phyloP scores from a whole-genome alignment of 2,329 filamentous ascomycete species.

The Phaeosphaeria sp. region DNA sequence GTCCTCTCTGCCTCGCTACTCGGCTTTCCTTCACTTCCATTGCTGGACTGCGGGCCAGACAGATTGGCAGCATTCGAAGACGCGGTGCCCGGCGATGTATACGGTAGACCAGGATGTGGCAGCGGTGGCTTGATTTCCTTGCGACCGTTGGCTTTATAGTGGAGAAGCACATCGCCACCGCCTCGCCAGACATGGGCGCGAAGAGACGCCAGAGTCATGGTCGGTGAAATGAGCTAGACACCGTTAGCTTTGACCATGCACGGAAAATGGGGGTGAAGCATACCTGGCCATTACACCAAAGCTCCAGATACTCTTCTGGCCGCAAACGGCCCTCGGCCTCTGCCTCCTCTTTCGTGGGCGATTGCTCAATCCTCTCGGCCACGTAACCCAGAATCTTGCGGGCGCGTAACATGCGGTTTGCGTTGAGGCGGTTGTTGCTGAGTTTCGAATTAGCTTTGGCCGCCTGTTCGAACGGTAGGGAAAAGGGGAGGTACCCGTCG shows the following conservation, averaged over 20 bases:
- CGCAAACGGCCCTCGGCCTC: slow-evolving; percentile 60
- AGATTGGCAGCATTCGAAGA: slow-evolving; percentile 11
- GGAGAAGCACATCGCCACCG: slow-evolving; percentile 87
- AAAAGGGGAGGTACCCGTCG: slow-evolving; percentile 64
- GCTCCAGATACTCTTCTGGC: slow-evolving; percentile 91
- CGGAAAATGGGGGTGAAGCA: slow-evolving; percentile 38
- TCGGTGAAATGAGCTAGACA: slow-evolving; percentile 68
- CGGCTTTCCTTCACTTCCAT: slow-evolving; percentile 40
- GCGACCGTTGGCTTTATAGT: slow-evolving; percentile 91
- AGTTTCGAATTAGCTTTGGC: slow-evolving; percentile 31
- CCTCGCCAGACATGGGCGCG: slow-evolving; percentile 93
- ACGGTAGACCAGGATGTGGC: slow-evolving; percentile 24
- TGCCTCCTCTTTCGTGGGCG: slow-evolving; percentile 65
- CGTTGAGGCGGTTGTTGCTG: slow-evolving; percentile 88
- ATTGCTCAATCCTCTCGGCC: slow-evolving; percentile 83
- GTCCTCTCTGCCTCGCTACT: slow-evolving; percentile 41
- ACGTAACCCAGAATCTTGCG: slow-evolving; percentile 95
- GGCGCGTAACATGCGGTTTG: slow-evolving; percentile 93
- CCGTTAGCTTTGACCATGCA: not conserved
- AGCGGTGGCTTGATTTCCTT: slow-evolving; percentile 61
- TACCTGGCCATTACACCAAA: slow-evolving; percentile 94
- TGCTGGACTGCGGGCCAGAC: slow-evolving; percentile 24
- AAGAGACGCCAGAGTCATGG: slow-evolving; percentile 93
- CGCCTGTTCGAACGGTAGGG: slow-evolving; percentile 31
- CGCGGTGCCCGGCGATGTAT: slow-evolving; percentile 6